Conservation (phyloP, 2,329 filamentous ascomycete genomes). For the Byssothecium circinans region DNA sequence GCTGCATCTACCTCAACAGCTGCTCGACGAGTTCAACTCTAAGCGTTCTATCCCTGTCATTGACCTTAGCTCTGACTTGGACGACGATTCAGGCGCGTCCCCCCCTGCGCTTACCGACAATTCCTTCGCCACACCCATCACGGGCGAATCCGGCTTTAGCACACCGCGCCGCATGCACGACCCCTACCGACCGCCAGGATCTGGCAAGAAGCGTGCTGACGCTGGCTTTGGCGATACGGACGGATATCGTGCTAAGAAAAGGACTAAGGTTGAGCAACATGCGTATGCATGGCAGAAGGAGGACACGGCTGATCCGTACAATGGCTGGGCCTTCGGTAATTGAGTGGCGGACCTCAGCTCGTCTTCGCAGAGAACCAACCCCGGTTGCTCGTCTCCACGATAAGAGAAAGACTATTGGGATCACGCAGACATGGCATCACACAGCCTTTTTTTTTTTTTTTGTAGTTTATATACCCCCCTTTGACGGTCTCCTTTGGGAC, state of each 20-base stretch:
- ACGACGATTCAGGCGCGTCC: slow-evolving; percentile 20
- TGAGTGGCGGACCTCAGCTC: no score
- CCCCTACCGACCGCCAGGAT: not conserved
- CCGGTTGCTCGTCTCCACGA: no score
- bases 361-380: no score
- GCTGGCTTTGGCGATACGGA: slow-evolving; percentile 6
- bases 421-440: no score
- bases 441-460: no score
- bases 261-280: not conserved
- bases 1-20: no score
- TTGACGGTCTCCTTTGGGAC: no score
- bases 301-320: no score
- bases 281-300: no score
- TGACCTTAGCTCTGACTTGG: not conserved
- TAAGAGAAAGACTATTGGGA: no score
- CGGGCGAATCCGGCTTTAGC: slow-evolving; percentile 22
- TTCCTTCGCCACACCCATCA: slow-evolving; percentile 25
- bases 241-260: not conserved
- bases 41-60: not conserved
- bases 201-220: slow-evolving; percentile 6
- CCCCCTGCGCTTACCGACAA: slow-evolving; percentile 32
- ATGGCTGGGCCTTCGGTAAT: no score
- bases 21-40: not conserved
- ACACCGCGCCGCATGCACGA: slow-evolving; percentile 18
- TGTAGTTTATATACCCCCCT: no score